phyloP scores from a whole-genome alignment of 495 filamentous ascomycete genomes.

The Bryoglossum gracile region DNA sequence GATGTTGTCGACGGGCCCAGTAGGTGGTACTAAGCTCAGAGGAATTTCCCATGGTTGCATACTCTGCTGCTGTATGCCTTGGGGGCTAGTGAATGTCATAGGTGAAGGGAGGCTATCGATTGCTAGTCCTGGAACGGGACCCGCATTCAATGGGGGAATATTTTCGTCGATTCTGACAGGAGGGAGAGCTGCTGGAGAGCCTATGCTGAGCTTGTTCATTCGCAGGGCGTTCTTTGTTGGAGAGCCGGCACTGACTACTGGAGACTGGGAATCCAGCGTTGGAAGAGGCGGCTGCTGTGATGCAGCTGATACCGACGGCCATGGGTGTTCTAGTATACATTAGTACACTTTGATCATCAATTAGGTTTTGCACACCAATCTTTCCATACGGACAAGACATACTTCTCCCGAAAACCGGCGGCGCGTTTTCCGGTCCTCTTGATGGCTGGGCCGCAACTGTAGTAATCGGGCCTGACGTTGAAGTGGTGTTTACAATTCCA shows the following conservation, averaged over 20 bases:
- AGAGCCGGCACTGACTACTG: too few species aligned
- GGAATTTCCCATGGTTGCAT: constrained; percentile 14
- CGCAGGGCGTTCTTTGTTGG: too few species aligned
- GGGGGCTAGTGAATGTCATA: not conserved
- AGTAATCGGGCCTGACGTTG: not conserved
- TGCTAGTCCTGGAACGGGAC: not conserved
- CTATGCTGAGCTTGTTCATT: too few species aligned
- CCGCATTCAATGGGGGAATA: not conserved
- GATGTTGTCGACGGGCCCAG: constrained; percentile 11
- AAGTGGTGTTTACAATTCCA: not conserved
- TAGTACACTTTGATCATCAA: too few species aligned
- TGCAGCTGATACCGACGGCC: too few species aligned
- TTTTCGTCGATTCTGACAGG: not conserved
- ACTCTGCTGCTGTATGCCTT: not conserved
- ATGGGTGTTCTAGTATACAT: too few species aligned
- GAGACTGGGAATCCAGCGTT: too few species aligned
- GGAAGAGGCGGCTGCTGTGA: not conserved
- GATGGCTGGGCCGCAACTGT: not conserved
- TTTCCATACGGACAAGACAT: constrained; percentile 7
- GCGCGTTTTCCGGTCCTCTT: not conserved
- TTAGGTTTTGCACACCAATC: not conserved
- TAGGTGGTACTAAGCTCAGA: constrained; percentile 10
- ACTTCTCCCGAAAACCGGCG: constrained; percentile 5
- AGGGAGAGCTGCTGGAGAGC: not conserved
- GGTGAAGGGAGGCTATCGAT: not conserved